Evolutionary conservation across 768 basidiomycete genomes (phyloP).

Genomic region (Pilatotrama ljubarskyi): DNA sequence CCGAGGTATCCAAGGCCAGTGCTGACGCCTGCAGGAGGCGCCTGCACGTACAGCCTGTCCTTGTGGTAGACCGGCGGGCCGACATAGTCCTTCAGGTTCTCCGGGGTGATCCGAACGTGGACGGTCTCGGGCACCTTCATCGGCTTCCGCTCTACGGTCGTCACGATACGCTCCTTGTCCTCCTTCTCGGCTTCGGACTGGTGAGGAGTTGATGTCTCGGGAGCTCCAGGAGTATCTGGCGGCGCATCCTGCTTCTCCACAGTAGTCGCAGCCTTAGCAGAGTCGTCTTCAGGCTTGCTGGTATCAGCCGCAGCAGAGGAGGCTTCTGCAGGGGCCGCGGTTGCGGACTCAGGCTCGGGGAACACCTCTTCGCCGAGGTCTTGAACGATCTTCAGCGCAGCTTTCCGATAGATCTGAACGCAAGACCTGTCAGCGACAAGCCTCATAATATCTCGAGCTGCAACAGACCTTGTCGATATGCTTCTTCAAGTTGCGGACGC

Average conservation of each 20-base stretch:
- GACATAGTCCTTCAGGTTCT: conserved; percentile 94
- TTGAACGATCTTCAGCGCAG: conserved; percentile 86
- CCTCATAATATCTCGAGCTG: not conserved
- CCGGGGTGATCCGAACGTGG: conserved; percentile 77
- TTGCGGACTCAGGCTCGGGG: conserved; percentile 60
- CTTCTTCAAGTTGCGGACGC: conserved; percentile 96
- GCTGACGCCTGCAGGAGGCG: conserved; percentile 89
- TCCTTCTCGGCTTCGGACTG: conserved; percentile 25
- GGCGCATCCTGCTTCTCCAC: conserved; percentile 56
- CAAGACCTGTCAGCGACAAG: not conserved
- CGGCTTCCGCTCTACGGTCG: conserved; percentile 78
- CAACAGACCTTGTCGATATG: conserved; percentile 88
- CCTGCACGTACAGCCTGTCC: conserved; percentile 80
- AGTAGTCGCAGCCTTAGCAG: conserved; percentile 31
- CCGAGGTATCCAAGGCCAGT: conserved; percentile 96
- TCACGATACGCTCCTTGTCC: conserved; percentile 54
- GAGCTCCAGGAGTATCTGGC: conserved; percentile 38
- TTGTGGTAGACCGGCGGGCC: conserved; percentile 95
- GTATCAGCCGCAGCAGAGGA: conserved; percentile 23
- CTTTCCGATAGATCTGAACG: conserved; percentile 90
- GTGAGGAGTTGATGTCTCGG: conserved; percentile 27
- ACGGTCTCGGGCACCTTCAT: conserved; percentile 78
- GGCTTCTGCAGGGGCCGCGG: conserved; percentile 21
- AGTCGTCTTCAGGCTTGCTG: conserved; percentile 13
- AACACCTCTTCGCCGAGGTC: conserved; percentile 87